Evolutionary conservation across 2,329 filamentous ascomycete species (phyloP), one percentile per base, ranked within the genome.

Genomic region (Westerdykella ornata): DNA sequence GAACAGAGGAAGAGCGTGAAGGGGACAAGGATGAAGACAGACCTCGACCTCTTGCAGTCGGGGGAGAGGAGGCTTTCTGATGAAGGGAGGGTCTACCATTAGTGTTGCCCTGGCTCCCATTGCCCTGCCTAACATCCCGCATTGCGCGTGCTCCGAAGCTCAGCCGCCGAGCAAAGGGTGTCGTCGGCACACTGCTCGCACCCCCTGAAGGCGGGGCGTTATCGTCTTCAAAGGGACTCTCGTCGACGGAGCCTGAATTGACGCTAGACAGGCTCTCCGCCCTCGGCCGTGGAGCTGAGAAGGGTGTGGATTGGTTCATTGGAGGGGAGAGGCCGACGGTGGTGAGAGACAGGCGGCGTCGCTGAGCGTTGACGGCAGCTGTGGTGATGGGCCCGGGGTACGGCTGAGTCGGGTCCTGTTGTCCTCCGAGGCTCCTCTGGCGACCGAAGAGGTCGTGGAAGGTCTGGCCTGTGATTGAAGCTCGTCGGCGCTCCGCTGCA

Each of bases 121-220:
- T 64, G 57, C 74, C 73, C 48, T 71, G 71, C 53, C 81, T 82
- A 55, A 85, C 78, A 67, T 81, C 82, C 54, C 81, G 77, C 66
- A 88, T 73, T 51, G 85, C 85, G 64, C 88, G 80, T 46, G 84
- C 84, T 46, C 90, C 89, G 59, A 95, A 94, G 68, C 89, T 96
- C 72, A 95, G 82, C 44, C 89, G 84, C 53, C 89, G 83, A 45
- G 78, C 78, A 61, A 89, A 90, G 26, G 88, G 86, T 11, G 84
- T 85, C 39, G 72, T 76, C 26, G 86, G 82, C 13, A 76, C 74
- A 52, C 76, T 78, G 57, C 74, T 77, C 6, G 55, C 43, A 72
- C 75, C 76, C 56, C 74, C 77, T 17, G 48, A 45, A 71, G 67
- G 66, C 38, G 67, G 63, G n/a, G 71, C 65, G 30, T 72, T 67